Evolutionary conservation across 345 rosid genomes (phyloP), one percentile per base, ranked within the genome.

Genomic region (Citrus australasica): DNA sequence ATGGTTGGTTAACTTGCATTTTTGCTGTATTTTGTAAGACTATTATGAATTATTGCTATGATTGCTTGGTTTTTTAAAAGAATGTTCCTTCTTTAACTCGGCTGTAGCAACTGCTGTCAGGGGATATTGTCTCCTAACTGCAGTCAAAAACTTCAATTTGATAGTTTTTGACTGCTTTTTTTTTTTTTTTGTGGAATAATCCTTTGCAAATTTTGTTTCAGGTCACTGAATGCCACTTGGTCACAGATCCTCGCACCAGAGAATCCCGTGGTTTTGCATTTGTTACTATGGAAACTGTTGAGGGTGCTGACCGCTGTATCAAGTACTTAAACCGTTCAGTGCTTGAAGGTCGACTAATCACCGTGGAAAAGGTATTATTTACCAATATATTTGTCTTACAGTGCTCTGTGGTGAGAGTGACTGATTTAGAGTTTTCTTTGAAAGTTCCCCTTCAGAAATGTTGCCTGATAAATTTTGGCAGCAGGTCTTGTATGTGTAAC

Each of bases 201-300:
- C 33, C 65, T 55, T 32, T 55, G 30, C 66, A 46, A 76, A 65
- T 76, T 73, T 67, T 73, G n/a, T 79, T 72, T 82, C 78, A 91
- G 94, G 94, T 91, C 65, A 13, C 77, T 76, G 89, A 86, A 35
- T 91, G 94, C 80, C 79, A 89, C 77, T 76, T 91, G 76, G 92
- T 89, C 32, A 79, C 81, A 56, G 92, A 88, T 79, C 94, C 92
- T 68, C 91, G 86, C 37, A 83, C 86, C 71, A 84, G 78, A 80
- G 92, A 89, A 73, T 91, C 94, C 27, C 90, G 94, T 67, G 94
- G 92, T 65, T 91, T 91, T 81, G 94, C 89, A 78, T 91, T 89
- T 78, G 86, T 91, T 75, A 89, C 92, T 35, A 89, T 91, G 92
- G 91, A 84, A 74, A 84, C 82, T 5, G 25, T 33, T 67, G 90